Evolutionary conservation across 176 grass and related monocot species (phyloP).

Genomic region (Musa troglodytarum): DNA sequence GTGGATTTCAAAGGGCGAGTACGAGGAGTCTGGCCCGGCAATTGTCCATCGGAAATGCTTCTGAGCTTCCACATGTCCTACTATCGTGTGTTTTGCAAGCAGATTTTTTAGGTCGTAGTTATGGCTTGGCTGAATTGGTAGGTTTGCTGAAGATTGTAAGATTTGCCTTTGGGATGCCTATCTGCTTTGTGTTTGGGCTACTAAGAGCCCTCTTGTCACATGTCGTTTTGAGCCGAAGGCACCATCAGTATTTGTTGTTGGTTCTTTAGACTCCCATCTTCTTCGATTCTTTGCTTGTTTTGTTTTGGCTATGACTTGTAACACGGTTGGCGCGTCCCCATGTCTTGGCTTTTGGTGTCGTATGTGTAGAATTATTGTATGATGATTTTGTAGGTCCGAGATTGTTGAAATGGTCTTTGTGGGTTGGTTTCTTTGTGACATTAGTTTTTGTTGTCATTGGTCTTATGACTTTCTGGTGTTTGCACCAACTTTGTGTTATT

Average conservation of each 20-base stretch:
- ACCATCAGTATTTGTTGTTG: background rate
- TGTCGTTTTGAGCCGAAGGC: background rate
- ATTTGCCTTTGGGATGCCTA: conserved; percentile 1
- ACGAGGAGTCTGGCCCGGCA: conserved; percentile 15
- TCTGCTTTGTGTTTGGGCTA: background rate
- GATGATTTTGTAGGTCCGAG: background rate
- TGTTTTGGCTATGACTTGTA: background rate
- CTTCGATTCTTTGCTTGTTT: background rate
- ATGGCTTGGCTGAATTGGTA: background rate
- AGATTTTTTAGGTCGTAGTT: background rate
- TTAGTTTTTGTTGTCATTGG: background rate
- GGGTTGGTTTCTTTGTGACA: background rate
- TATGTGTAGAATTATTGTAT: conserved; percentile 1
- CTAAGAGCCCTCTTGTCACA: background rate
- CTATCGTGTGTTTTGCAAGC: background rate
- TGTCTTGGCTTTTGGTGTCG: background rate
- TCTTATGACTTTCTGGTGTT: no score
- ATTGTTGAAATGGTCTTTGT: background rate
- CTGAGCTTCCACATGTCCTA: background rate
- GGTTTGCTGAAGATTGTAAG: background rate
- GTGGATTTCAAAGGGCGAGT: conserved; percentile 6
- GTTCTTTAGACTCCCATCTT: background rate
- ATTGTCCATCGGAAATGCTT: conserved; percentile 12
- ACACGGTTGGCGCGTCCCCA: background rate
- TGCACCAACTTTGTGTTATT: no score